phyloP scores from a whole-genome alignment of 305 asterid species.

The Rubia tinctorum region DNA sequence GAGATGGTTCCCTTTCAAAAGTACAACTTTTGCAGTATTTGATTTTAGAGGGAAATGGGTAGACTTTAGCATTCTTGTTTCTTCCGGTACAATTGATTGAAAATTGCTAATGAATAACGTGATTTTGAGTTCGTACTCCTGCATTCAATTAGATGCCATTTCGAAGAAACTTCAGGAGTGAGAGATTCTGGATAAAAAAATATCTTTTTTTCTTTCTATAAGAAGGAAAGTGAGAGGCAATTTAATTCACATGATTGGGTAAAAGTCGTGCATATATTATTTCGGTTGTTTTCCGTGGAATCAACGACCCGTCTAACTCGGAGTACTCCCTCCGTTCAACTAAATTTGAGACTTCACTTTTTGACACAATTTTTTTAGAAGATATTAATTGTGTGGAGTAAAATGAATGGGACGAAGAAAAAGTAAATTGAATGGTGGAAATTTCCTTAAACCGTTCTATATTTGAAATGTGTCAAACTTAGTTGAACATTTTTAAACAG shows the following conservation, averaged over 20 bases:
- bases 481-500: no score
- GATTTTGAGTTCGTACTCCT: neutral
- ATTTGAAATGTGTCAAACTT: no score
- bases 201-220: neutral
- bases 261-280: neutral
- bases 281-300: neutral
- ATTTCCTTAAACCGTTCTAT: no score
- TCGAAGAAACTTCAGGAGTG: neutral
- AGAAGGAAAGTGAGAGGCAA: conserved; percentile 6
- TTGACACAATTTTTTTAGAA: no score
- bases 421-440: no score
- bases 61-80: neutral
- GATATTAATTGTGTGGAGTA: no score
- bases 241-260: neutral
- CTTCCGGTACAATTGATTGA: no score
- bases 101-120: neutral
- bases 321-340: no score
- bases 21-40: neutral
- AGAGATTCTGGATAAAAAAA: neutral
- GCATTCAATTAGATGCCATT: neutral
- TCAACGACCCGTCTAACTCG: neutral
- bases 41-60: neutral
- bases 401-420: no score
- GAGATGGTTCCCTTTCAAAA: neutral
- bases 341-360: no score